Percentiles rank a stretch among this genome's conserved stretches.
Conservation (phyloP, 192 early-diverging fungal genomes). For the Helicostylum pulchrum region DNA sequence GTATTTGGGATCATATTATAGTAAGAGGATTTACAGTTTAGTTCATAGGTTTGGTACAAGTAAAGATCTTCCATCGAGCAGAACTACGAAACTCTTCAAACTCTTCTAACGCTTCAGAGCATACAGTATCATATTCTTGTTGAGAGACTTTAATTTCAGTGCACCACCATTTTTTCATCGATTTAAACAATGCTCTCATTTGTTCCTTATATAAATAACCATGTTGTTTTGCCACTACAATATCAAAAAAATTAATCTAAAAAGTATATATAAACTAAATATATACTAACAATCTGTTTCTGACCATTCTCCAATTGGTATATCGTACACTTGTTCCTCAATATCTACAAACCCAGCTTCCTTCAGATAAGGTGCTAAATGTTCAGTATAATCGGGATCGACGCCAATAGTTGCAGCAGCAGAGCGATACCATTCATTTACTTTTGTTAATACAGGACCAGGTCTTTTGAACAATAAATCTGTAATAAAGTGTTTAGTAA, state of each 20-base stretch:
- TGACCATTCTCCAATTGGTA: constrained; percentile 37
- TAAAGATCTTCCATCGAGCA: constrained; percentile 28
- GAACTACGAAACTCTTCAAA: constrained; percentile 25
- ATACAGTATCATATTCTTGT: constrained; percentile 25
- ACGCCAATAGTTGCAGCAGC: constrained; percentile 13
- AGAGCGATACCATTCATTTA: constrained; percentile 28
- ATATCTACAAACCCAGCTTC: constrained; percentile 26
- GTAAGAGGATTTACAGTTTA: too few relatives aligned
- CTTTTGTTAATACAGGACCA: constrained; percentile 22
- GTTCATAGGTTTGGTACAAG: constrained; percentile 21
- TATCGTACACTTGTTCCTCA: constrained; percentile 16
- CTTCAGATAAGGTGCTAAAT: not conserved
- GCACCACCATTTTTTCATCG: constrained; percentile 32
- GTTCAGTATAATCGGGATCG: not conserved
- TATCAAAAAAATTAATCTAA: not conserved
- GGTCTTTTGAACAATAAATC: constrained; percentile 22
- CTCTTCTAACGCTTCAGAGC: constrained; percentile 26
- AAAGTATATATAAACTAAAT: not conserved
- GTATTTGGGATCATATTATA: not conserved
- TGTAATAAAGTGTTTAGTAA: not conserved
- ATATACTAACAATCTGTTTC: constrained; percentile 20
- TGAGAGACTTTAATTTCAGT: constrained; percentile 16
- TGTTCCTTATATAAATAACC: constrained; percentile 33
- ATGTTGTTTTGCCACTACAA: constrained; percentile 23
- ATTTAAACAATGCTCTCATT: constrained; percentile 31